These are phyloP conservation scores for Colletotrichum scovillei DNA, from an alignment of 2,329 filamentous ascomycete genomes.

Conservation along the genomic window DNA sequence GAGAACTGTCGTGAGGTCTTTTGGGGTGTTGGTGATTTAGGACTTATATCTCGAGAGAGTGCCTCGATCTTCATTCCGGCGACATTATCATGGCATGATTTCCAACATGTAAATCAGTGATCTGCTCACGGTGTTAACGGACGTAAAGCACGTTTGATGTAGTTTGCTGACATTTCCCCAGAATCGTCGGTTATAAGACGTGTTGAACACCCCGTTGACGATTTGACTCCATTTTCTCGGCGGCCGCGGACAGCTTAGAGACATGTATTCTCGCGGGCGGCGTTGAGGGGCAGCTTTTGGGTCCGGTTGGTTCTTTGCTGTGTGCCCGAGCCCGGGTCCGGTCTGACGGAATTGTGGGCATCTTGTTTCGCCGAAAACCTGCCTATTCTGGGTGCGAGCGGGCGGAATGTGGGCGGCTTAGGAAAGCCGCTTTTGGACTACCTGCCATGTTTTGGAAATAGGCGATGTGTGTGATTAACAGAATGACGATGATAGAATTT, in stretches of 20 bases:
- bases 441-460: no score
- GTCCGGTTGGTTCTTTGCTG: background rate
- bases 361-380: background rate
- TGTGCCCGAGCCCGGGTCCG: no score
- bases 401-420: no score
- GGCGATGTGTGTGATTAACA: no score
- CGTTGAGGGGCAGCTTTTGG: background rate
- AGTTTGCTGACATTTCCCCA: background rate
- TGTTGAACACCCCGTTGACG: background rate
- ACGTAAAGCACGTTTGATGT: background rate
- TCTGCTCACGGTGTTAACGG: slow-evolving; percentile 2
- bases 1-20: background rate
- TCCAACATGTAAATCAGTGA: background rate
- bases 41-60: background rate
- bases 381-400: background rate
- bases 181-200: background rate
- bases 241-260: background rate
- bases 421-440: no score
- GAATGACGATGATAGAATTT: no score
- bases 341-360: background rate
- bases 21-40: background rate
- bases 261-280: background rate
- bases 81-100: background rate
- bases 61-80: background rate
- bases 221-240: background rate